These are phyloP conservation scores for Diaporthe eres DNA, from an alignment of 2,329 filamentous ascomycete genomes.

Conservation along the genomic window DNA sequence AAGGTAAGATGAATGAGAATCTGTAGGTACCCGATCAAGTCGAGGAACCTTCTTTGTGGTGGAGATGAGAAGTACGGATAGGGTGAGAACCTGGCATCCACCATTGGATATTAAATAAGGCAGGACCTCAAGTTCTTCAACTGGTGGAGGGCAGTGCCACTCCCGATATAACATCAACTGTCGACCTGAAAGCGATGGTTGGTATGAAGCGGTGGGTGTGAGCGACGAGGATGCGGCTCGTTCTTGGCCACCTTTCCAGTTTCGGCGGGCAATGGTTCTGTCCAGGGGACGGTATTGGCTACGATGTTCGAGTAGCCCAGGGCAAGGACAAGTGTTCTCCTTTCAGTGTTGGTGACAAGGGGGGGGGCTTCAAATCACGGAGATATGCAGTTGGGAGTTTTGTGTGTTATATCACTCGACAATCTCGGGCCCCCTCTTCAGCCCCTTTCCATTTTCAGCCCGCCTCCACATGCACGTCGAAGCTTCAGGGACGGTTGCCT, in stretches of 20 bases:
- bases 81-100: neutral
- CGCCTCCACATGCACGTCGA: neutral
- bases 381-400: conserved; percentile 34
- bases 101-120: conserved; percentile 14
- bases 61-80: conserved; percentile 23
- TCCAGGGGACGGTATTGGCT: conserved; percentile 11
- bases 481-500: neutral
- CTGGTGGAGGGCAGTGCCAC: conserved; percentile 17
- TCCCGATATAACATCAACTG: conserved; percentile 22
- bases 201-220: neutral
- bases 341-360: conserved; percentile 30
- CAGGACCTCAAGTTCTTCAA: neutral
- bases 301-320: conserved; percentile 6
- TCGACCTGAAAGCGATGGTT: conserved; percentile 3
- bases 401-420: conserved; percentile 17
- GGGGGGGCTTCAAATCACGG: conserved; percentile 24
- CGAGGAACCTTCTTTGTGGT: conserved; percentile 17
- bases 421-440: conserved; percentile 12
- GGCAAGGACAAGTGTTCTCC: conserved; percentile 26
- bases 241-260: conserved; percentile 29
- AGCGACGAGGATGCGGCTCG: conserved; percentile 17
- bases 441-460: conserved; percentile 13
- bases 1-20: conserved; percentile 30
- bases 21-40: conserved; percentile 10
- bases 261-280: conserved; percentile 22